These are phyloP conservation scores for Crithidia brevicula DNA, from an alignment of 208 protist species.

Conservation along the genomic window DNA sequence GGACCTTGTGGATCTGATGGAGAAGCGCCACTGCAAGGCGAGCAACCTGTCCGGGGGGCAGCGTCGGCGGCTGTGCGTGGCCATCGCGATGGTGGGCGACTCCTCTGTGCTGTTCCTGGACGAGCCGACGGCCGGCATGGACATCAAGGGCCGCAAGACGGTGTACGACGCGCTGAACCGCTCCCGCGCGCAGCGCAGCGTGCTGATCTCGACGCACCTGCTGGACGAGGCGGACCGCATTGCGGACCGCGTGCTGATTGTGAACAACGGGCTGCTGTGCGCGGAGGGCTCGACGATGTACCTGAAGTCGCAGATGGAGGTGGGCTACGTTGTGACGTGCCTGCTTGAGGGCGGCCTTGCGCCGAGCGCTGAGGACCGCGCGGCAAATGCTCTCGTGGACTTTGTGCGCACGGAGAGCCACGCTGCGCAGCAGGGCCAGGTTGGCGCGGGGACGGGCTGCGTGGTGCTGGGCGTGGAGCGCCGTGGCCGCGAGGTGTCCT, in stretches of 20 bases:
- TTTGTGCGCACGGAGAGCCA: conserved; percentile 62
- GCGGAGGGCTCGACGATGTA: conserved; percentile 73
- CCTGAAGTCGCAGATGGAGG: conserved; percentile 78
- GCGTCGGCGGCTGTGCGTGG: conserved; percentile 81
- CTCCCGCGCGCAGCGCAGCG: conserved; percentile 49
- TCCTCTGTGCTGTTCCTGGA: conserved; percentile 85
- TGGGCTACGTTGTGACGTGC: conserved; percentile 78
- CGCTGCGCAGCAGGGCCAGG: conserved; percentile 25
- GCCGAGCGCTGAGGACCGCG: conserved; percentile 43
- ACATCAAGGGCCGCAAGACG: conserved; percentile 67
- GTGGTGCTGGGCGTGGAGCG: conserved; percentile 63
- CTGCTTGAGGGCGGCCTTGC: conserved; percentile 55
- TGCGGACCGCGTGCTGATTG: conserved; percentile 93
- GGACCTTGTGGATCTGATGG: conserved; percentile 54
- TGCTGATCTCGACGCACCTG: conserved; percentile 89
- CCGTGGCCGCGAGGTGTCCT: conserved; percentile 72
- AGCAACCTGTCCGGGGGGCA: conserved; percentile 78
- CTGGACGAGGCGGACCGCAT: conserved; percentile 98
- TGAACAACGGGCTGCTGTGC: conserved; percentile 76
- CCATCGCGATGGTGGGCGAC: conserved; percentile 85
- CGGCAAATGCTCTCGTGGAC: conserved; percentile 45
- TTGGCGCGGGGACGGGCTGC: conserved; percentile 8
- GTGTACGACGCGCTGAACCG: conserved; percentile 78
- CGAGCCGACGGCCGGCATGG: conserved; percentile 93
- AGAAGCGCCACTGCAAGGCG: conserved; percentile 59